phyloP scores from a whole-genome alignment of 192 early-diverging fungal species.

The Rhizophagus prolifer region DNA sequence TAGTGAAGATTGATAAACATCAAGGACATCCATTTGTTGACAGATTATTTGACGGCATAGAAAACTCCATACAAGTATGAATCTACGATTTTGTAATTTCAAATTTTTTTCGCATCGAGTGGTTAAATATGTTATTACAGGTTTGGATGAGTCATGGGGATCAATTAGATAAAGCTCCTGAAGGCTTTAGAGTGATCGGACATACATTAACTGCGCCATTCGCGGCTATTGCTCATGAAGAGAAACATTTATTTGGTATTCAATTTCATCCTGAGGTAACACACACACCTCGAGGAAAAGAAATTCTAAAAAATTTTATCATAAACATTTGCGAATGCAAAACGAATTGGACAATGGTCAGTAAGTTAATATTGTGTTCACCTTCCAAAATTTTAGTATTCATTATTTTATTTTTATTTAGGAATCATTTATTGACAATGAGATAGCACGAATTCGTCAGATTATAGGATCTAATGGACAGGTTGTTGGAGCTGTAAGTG shows the following conservation, averaged over 20 bases:
- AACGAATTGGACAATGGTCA: slow-evolving; percentile 93
- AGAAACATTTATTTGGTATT: slow-evolving; percentile 87
- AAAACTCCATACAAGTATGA: slow-evolving; percentile 54
- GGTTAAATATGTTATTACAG: slow-evolving; percentile 36
- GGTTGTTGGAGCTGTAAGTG: slow-evolving; percentile 96
- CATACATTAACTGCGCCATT: slow-evolving; percentile 86
- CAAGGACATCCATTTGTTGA: slow-evolving; percentile 59
- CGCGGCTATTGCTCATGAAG: slow-evolving; percentile 81
- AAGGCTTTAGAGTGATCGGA: slow-evolving; percentile 83
- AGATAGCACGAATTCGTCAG: slow-evolving; percentile 88
- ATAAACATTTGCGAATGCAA: slow-evolving; percentile 80
- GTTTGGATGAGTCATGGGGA: slow-evolving; percentile 99
- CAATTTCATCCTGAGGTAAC: slow-evolving; percentile 99
- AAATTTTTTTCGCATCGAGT: slow-evolving; percentile 12
- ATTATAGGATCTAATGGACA: slow-evolving; percentile 89
- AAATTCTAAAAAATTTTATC: slow-evolving; percentile 92
- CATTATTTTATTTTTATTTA: not conserved
- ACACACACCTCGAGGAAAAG: slow-evolving; percentile 85
- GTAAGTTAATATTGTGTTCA: not conserved
- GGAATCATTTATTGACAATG: slow-evolving; percentile 93
- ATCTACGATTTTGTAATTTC: not conserved
- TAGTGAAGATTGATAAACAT: slow-evolving; percentile 66
- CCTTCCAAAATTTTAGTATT: not conserved
- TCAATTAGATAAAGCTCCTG: slow-evolving; percentile 79
- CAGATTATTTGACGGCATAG: slow-evolving; percentile 72